Conservation (phyloP, 179 eudicot species). For the Drosera spatulata region DNA sequence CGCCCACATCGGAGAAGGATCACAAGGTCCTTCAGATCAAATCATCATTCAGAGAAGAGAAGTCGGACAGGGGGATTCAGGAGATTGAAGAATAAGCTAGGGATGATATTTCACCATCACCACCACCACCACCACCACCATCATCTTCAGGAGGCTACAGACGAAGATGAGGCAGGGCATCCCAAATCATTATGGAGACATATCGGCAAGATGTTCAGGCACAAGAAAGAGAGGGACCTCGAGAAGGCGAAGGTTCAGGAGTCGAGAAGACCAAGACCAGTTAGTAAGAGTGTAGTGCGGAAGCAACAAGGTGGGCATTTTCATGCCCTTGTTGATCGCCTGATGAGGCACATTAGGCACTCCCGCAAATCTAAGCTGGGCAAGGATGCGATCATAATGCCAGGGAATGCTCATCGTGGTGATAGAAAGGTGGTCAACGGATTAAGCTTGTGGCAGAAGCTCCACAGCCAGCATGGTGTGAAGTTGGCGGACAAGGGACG, state of each 20-base stretch:
- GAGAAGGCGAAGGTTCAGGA: constrained; percentile 24
- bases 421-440: constrained; percentile 22
- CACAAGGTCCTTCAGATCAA: constrained; percentile 6
- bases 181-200: constrained; percentile 24
- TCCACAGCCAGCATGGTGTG: constrained; percentile 24
- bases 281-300: constrained; percentile 12
- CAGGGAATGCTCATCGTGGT: constrained; percentile 8
- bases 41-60: constrained; percentile 8
- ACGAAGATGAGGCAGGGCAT: constrained; percentile 15
- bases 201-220: constrained; percentile 21
- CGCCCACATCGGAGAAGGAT: constrained; percentile 15
- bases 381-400: constrained; percentile 15
- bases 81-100: constrained; percentile 51
- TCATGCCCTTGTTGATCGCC: constrained; percentile 33
- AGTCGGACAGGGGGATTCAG: constrained; percentile 29
- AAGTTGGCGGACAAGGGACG: constrained; percentile 30
- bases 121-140: constrained; percentile 54
- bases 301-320: constrained; percentile 35
- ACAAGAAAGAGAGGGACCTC: constrained; percentile 12
- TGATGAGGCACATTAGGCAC: constrained; percentile 37
- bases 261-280: constrained; percentile 12
- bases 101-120: constrained; percentile 64
- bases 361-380: constrained; percentile 33
- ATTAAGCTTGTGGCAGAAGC: constrained; percentile 34
- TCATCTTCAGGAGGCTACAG: constrained; percentile 5